Base-by-base conservation (phyloP, 73 alveolate species). In the Stentor coeruleus region DNA sequence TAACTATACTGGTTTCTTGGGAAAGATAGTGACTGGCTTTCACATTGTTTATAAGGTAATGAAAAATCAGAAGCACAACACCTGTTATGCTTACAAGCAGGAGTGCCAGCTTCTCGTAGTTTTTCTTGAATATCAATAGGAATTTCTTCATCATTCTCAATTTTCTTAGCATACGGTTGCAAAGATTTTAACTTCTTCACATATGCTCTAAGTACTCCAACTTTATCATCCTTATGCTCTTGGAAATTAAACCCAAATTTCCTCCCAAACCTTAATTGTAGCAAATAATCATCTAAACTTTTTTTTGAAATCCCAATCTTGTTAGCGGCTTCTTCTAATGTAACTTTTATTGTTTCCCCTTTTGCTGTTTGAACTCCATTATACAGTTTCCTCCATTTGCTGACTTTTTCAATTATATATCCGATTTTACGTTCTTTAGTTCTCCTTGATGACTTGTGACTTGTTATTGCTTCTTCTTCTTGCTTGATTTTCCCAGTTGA, bases 391-490 rank as follows among this genome's bases (percentile, higher is more conserved):
- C 99, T 88, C 99, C 99, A 97, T 3, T 92, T 91, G 42, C 95
- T 87, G n/a, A 97, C 99, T 86, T 93, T 93, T 86, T 97, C 99
- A n/a, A 97, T 91, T 39, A 97, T 96, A 81, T 88, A 96, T 28
- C 99, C 99, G 35, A 97, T 97, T 75, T 94, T 96, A 91, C 99
- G 91, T 87, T 97, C 99, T 82, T 96, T 97, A 36, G 98, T 95
- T 84, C 98, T 88, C 73, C 93, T 83, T 39, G 79, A 66, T 37
- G 79, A 66, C 79, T 66, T 77, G 0, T 42, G 80, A 1, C 14
- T 11, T 2, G 42, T 2, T 28, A n/a, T 1, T 30, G 37, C 81
- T 2, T 57, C 79, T 66, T 66, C 79, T 49, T 49, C 66, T 20
- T 20, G 79, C 39, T 66, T 66, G 14, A 31, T 20, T 66, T 66